phyloP scores from a whole-genome alignment of 2,329 filamentous ascomycete genomes.

The Colletotrichum sp. region DNA sequence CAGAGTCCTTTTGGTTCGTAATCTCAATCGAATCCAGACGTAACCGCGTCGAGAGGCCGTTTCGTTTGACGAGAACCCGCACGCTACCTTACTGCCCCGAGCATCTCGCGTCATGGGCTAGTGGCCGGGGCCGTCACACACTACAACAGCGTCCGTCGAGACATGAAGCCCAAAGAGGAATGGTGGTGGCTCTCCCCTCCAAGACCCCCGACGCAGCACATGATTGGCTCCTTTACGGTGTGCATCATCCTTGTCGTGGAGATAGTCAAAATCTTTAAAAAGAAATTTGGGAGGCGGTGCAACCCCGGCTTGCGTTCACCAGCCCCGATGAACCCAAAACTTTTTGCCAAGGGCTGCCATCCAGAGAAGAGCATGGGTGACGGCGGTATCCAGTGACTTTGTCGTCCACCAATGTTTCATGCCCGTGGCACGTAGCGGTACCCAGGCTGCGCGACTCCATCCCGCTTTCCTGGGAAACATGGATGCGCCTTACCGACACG shows the following conservation, averaged over 20 bases:
- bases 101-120: background rate
- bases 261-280: slow-evolving; percentile 24
- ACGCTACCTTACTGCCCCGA: background rate
- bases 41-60: background rate
- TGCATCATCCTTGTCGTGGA: slow-evolving; percentile 13
- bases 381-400: background rate
- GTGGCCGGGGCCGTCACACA: background rate
- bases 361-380: slow-evolving; percentile 1
- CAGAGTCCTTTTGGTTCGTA: background rate
- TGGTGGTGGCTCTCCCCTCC: slow-evolving; percentile 19
- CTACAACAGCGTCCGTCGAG: slow-evolving; percentile 15
- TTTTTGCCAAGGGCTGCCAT: slow-evolving; percentile 13
- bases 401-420: slow-evolving; percentile 6
- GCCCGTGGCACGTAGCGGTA: background rate
- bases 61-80: slow-evolving; percentile 8
- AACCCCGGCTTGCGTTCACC: slow-evolving; percentile 12
- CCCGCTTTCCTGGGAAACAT: slow-evolving; percentile 10
- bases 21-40: background rate
- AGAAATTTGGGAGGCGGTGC: slow-evolving; percentile 22
- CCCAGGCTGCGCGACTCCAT: background rate
- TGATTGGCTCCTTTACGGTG: slow-evolving; percentile 22
- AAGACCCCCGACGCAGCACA: background rate
- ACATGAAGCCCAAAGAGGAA: slow-evolving; percentile 18
- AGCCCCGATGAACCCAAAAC: slow-evolving; percentile 10
- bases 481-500: slow-evolving; percentile 6